Evolutionary conservation across 2,329 filamentous ascomycete species (phyloP).

Genomic region (Coniochaeta sp.): DNA sequence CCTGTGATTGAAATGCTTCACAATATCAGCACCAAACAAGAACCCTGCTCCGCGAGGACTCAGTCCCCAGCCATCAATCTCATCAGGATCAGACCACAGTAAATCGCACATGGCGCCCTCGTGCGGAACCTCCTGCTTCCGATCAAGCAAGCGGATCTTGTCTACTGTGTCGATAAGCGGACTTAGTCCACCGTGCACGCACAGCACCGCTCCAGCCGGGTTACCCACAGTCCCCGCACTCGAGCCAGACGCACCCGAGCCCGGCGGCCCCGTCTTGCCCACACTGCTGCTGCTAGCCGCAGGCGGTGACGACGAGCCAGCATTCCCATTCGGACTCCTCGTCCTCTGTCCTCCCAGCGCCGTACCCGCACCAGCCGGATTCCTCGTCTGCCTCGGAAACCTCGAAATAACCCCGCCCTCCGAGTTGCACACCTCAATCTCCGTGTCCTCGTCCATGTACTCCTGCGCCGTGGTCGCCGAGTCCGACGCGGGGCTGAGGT

Average conservation of each 20-base stretch:
- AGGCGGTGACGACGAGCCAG: slow-evolving; percentile 4
- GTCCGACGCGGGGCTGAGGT: slow-evolving; percentile 43
- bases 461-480: slow-evolving; percentile 33
- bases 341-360: slow-evolving; percentile 1
- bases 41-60: slow-evolving; percentile 93
- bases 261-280: slow-evolving; percentile 62
- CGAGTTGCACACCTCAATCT: slow-evolving; percentile 89
- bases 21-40: slow-evolving; percentile 90
- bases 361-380: slow-evolving; percentile 3
- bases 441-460: slow-evolving; percentile 63
- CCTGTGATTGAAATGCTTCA: slow-evolving; percentile 89
- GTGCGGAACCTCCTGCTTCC: slow-evolving; percentile 96
- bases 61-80: slow-evolving; percentile 94
- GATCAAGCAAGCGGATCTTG: slow-evolving; percentile 89
- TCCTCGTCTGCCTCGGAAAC: slow-evolving; percentile 51
- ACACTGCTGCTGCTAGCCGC: slow-evolving; percentile 23
- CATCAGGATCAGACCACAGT: slow-evolving; percentile 95
- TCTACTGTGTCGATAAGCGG: slow-evolving; percentile 90
- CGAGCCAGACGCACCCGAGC: slow-evolving; percentile 68
- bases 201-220: slow-evolving; percentile 77
- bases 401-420: slow-evolving; percentile 71
- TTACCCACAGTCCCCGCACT: slow-evolving; percentile 59
- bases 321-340: slow-evolving; percentile 15
- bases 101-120: slow-evolving; percentile 99
- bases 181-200: slow-evolving; percentile 89